phyloP scores from a whole-genome alignment of 495 filamentous ascomycete genomes.

The Podospora pseudocomata region DNA sequence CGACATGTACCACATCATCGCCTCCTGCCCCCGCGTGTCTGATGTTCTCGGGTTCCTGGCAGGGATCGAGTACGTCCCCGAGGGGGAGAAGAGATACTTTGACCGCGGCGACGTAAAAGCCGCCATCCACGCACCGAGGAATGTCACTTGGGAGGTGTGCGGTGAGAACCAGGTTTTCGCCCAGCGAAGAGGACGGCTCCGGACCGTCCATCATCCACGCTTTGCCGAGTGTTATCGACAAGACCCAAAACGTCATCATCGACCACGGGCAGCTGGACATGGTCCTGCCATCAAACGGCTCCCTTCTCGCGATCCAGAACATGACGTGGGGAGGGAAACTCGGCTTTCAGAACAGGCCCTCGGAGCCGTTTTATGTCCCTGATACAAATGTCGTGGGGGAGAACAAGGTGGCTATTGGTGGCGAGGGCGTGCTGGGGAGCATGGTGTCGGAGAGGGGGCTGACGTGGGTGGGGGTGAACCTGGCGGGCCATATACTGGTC shows the following conservation, averaged over 20 bases:
- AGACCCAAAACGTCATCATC: constrained; percentile 65
- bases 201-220: constrained; percentile 47
- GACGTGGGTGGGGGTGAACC: constrained; percentile 58
- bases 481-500: constrained; percentile 64
- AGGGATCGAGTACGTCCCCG: constrained; percentile 45
- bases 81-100: constrained; percentile 66
- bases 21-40: constrained; percentile 70
- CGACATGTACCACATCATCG: constrained; percentile 71
- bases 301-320: constrained; percentile 71
- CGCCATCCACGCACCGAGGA: constrained; percentile 65
- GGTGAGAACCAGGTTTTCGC: constrained; percentile 50
- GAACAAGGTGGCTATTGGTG: constrained; percentile 38
- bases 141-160: constrained; percentile 60
- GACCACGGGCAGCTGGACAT: constrained; percentile 60
- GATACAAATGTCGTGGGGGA: constrained; percentile 44
- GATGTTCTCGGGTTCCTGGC: constrained; percentile 64
- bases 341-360: constrained; percentile 60
- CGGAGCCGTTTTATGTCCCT: constrained; percentile 62
- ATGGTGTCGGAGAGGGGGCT: constrained; percentile 64
- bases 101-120: constrained; percentile 70
- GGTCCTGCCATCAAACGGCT: constrained; percentile 61
- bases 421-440: constrained; percentile 57
- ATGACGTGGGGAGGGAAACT: constrained; percentile 76
- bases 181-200: constrained; percentile 44
- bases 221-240: constrained; percentile 69